Base-by-base conservation (phyloP, 1,284 basidiomycete species). In the Ceratobasidium sp. region DNA sequence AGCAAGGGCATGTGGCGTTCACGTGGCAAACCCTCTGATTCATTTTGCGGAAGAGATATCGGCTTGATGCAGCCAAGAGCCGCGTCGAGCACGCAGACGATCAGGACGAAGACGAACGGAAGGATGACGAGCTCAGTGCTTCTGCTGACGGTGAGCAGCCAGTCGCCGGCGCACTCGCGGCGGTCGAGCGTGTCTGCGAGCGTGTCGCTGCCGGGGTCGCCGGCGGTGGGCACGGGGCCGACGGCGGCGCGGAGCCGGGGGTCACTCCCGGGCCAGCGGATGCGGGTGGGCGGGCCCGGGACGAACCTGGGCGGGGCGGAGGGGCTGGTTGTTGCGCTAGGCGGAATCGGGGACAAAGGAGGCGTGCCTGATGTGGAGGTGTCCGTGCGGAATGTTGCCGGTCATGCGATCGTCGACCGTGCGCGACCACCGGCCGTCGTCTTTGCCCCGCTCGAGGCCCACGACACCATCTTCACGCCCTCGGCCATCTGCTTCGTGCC, bases 401-500 rank as follows among this genome's bases (percentile, higher is more conserved):
- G 48, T n/a, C n/a, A n/a, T n/a, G n/a, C 57, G 15, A 33, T 64
- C 42, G 23, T 46, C 46, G 64, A 44, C 48, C 42, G 26, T 26
- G 28, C 52, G 20, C 33, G 56, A 40, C 46, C 67, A 38, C 67
- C 69, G 26, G 42, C 33, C 17, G 50, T 71, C 42, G 64, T 79
- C 12, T 44, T 77, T 9, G 62, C 23, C 40, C 76, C 76, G 15
- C 69, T 66, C 62, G 62, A 75, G 44, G 46, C 68, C 13, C 67
- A 62, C 69, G 48, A 54, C 57, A 64, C 69, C 13, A 52, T 73
- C 62, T 67, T 28, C 23, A 79, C 78, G 40, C 76, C 78, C 20
- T 79, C 78, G 28, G 78, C 76, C 33, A 69, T 79, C 65, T 79
- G 78, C 44, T 79, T 79, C 23, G 71, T 75, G 59, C 46, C 65